Evolutionary conservation across 331 rosid genomes (phyloP), one percentile per base, ranked within the genome.

Genomic region (Spiraea crenata): DNA sequence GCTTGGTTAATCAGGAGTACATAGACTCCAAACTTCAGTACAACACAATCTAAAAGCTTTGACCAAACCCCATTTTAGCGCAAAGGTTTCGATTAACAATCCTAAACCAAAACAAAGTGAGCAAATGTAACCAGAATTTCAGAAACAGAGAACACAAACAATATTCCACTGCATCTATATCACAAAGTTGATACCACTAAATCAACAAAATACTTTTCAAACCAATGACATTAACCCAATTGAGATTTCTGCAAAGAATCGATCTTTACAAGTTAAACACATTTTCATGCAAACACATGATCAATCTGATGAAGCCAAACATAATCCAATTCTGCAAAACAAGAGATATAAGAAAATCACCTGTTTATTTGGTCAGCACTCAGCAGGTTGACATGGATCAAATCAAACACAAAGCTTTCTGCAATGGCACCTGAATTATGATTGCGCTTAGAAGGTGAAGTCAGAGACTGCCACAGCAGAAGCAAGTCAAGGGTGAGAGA

Each of bases 191-290:
- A 25, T 25, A 14, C 5, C 5, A 17, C 20, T 20, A 13, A 48
- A 14, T 7, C 2, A 55, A 3, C 58, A 25, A 41, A 42, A 16
- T 2, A 41, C 6, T 35, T 38, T 70, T 42, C 1, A 2, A 15
- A 56, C 5, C 34, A 70, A 44, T 70, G 65, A 7, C 44, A 56
- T 34, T 57, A 17, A 56, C 56, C 56, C 64, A 57, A 42, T 15
- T 56, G 55, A 42, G 65, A 70, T 42, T 57, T 70, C 55, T 3
- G 38, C 10, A 25, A 70, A 70, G 65, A 56, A 56, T 42, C 2
- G 45, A 56, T 56, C 65, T 9, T 31, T 57, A 56, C 42, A 31
- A 9, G 20, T 46, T 25, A 34, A 31, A 3, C 56, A 65, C 42
- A 65, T 40, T 12, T 69, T 54, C 9, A 47, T 5, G 55, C 17